These are phyloP conservation scores for Jaltomata sinuosa DNA, from an alignment of 257 asterid species.

Conservation along the genomic window DNA sequence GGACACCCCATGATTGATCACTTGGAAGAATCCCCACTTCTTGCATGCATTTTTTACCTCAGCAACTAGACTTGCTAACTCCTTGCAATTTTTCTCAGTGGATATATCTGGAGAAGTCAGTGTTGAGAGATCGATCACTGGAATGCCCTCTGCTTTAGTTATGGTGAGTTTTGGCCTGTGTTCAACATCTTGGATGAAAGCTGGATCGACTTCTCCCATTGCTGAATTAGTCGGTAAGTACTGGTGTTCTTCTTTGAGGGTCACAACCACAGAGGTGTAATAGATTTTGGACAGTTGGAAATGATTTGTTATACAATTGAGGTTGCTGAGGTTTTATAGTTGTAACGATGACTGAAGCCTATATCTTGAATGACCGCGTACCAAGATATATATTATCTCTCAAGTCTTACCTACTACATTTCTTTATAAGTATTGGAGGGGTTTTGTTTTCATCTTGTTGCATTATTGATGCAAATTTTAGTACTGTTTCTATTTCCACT, in stretches of 20 bases:
- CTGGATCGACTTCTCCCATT: slow-evolving; percentile 55
- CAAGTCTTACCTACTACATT: not conserved
- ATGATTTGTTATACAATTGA: not conserved
- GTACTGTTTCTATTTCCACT: not conserved
- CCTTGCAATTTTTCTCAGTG: not conserved
- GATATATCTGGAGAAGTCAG: slow-evolving; percentile 8
- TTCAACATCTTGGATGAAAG: slow-evolving; percentile 48
- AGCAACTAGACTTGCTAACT: slow-evolving; percentile 22
- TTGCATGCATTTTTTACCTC: slow-evolving; percentile 48
- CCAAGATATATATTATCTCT: not conserved
- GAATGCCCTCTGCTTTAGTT: slow-evolving; percentile 49
- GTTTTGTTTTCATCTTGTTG: not conserved
- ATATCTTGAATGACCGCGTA: not conserved
- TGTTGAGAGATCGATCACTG: slow-evolving; percentile 49
- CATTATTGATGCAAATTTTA: not conserved
- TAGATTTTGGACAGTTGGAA: not conserved
- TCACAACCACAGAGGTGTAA: not conserved
- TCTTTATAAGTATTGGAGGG: not conserved
- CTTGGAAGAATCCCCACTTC: slow-evolving; percentile 75
- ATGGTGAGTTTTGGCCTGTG: slow-evolving; percentile 46
- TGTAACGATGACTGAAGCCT: not conserved
- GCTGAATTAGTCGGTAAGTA: not conserved
- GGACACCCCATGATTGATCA: slow-evolving; percentile 76
- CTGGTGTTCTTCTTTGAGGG: not conserved
- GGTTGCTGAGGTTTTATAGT: not conserved